Evolutionary conservation across 352 stramenopile species (phyloP).

Genomic region (Globisporangium yorkense): DNA sequence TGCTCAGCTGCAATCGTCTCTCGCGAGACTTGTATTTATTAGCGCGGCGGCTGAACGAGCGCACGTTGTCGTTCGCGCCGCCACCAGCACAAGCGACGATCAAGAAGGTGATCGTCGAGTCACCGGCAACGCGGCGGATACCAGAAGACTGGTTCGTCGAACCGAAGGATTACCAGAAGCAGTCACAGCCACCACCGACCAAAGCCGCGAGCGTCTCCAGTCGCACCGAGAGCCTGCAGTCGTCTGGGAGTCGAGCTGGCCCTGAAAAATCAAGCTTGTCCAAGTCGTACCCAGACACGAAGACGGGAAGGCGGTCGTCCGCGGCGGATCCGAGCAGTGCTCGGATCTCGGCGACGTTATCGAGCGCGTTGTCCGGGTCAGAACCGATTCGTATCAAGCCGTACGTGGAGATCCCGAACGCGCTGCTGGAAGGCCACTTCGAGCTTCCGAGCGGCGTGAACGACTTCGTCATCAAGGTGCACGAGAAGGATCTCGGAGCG

Average conservation of each 20-base stretch:
- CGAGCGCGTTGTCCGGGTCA: slow-evolving; percentile 20
- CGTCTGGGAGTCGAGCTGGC: slow-evolving; percentile 28
- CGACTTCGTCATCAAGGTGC: slow-evolving; percentile 71
- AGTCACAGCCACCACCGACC: slow-evolving; percentile 1
- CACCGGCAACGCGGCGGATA: slow-evolving; percentile 59
- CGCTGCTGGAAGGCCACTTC: slow-evolving; percentile 60
- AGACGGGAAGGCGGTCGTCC: slow-evolving; percentile 26
- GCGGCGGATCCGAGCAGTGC: slow-evolving; percentile 34
- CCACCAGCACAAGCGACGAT: slow-evolving; percentile 63
- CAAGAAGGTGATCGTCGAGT: slow-evolving; percentile 70
- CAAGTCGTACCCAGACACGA: slow-evolving; percentile 39
- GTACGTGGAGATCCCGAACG: slow-evolving; percentile 39
- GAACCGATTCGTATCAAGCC: slow-evolving; percentile 46
- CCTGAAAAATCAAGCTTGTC: slow-evolving; percentile 37
- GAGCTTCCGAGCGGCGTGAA: slow-evolving; percentile 68
- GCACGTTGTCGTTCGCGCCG: slow-evolving; percentile 49
- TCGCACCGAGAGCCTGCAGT: slow-evolving; percentile 29
- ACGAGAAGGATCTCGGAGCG: slow-evolving; percentile 78
- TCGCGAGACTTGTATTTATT: slow-evolving; percentile 56
- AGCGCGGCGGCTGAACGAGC: slow-evolving; percentile 46
- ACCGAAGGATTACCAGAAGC: slow-evolving; percentile 22
- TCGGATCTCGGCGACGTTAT: slow-evolving; percentile 17
- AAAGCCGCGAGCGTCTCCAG: slow-evolving; percentile 10
- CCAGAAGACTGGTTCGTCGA: slow-evolving; percentile 76
- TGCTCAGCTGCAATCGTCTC: slow-evolving; percentile 65